These are phyloP conservation scores for Ogataea minuta DNA, from an alignment of 805 yeast species.

Conservation along the genomic window DNA sequence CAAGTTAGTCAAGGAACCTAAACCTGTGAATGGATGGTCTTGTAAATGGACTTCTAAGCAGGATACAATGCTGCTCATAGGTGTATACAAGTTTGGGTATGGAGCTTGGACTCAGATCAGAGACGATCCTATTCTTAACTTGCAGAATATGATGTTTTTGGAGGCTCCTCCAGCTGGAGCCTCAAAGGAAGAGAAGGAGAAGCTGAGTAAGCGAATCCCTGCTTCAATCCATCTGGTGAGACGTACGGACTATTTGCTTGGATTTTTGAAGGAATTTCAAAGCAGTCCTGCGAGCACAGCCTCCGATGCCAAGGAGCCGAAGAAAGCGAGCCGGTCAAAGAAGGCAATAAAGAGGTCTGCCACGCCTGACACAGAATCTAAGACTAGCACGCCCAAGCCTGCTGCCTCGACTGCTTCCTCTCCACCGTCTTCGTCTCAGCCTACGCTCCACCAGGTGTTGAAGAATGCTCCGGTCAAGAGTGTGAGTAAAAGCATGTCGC, in stretches of 20 bases:
- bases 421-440: constrained; percentile 17
- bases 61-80: constrained; percentile 83
- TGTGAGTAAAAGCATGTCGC: constrained; percentile 1
- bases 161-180: constrained; percentile 39
- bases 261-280: constrained; percentile 55
- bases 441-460: constrained; percentile 23
- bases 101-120: constrained; percentile 94
- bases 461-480: constrained; percentile 15
- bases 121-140: constrained; percentile 89
- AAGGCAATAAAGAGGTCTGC: constrained; percentile 24
- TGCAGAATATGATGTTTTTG: constrained; percentile 80
- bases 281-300: constrained; percentile 1
- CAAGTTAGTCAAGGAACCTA: constrained; percentile 60
- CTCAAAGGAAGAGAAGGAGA: constrained; percentile 38
- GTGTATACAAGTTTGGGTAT: constrained; percentile 89
- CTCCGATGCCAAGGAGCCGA: constrained; percentile 12
- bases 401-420: constrained; percentile 11
- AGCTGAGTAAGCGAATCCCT: constrained; percentile 65
- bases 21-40: constrained; percentile 87
- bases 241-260: constrained; percentile 82
- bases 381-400: constrained; percentile 18
- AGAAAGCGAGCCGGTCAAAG: constrained; percentile 23
- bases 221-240: constrained; percentile 90
- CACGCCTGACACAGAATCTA: constrained; percentile 26
- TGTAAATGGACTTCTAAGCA: constrained; percentile 82